Base-by-base conservation (phyloP, 2,329 filamentous ascomycete genomes). In the Xylariaceae sp. region DNA sequence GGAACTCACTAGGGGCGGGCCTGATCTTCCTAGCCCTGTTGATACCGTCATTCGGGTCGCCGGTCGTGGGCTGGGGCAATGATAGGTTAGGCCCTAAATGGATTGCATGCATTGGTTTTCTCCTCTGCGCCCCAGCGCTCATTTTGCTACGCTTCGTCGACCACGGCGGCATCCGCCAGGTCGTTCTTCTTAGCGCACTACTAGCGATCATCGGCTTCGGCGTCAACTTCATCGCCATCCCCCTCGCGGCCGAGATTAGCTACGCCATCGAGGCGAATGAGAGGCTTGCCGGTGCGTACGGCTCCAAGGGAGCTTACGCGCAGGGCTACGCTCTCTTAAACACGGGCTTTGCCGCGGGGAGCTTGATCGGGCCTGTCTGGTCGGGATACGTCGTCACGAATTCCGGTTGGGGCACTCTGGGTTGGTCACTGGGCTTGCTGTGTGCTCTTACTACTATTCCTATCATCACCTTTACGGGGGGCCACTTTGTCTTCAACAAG, bases 61-160 rank as follows among this genome's bases (percentile, higher is more conserved):
- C 37, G 10, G 12, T 6, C 16, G 19, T 40, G 11, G 37, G 37
- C 5, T 17, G 27, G 10, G 10, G 12, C 6, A 25, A 6, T 16
- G 37, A 40, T 21, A 6, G 19, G 37, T 17, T 14, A 14, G 37
- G 37, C 16, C 37, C 37, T 7, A 25, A 29, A 16, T 23, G 6
- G 16, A 14, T 40, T 4, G 16, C 37, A 5, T 5, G 22, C 12
- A 6, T 29, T 16, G 37, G 37, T 12, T 40, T 25, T 16, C 12
- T 40, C n/a, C 8, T 6, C 12, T 8, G 10, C 16, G 11, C 19
- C 6, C 37, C 37, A 16, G 12, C 10, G 10, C 16, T 8, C 19
- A 22, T 40, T 6, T 16, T 40, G 5, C 37, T 40, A 16, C 37
- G 37, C 37, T 23, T 25, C 8, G 37, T 40, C 37, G n/a, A 29